Evolutionary conservation across 2,329 filamentous ascomycete species (phyloP).

Genomic region (Graphiopsis chlorocephala): DNA sequence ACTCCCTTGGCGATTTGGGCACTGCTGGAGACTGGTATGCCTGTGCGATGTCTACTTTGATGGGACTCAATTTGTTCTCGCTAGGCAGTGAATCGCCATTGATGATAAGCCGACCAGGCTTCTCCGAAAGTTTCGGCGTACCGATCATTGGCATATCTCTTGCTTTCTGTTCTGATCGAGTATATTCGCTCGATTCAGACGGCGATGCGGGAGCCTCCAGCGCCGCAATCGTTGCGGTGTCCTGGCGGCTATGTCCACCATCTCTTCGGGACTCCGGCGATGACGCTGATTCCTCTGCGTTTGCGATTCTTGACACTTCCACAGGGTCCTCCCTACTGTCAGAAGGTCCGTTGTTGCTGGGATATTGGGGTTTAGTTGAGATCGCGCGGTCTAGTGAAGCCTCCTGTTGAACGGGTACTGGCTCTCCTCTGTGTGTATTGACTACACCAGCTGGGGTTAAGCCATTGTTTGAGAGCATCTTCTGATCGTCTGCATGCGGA

Average conservation of each 20-base stretch:
- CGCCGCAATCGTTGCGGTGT: constrained; percentile 6
- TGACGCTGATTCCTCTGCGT: not conserved
- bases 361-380: not conserved
- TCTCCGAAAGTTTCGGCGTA: constrained; percentile 4
- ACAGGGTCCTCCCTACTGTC: not conserved
- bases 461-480: not conserved
- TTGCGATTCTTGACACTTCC: too few relatives aligned
- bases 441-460: not conserved
- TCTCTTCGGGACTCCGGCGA: not conserved
- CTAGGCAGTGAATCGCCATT: not conserved
- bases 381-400: not conserved
- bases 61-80: not conserved
- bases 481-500: not conserved
- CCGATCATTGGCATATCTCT: constrained; percentile 19
- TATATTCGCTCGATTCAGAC: not conserved
- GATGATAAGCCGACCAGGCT: constrained; percentile 17
- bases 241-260: not conserved
- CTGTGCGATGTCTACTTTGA: not conserved
- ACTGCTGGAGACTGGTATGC: not conserved
- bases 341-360: not conserved
- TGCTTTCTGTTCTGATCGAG: constrained; percentile 17
- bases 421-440: not conserved
- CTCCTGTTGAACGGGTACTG: not conserved
- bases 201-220: not conserved
- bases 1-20: not conserved